These are phyloP conservation scores for Spergularia marina DNA, from an alignment of 148 eudicot species.

Conservation along the genomic window DNA sequence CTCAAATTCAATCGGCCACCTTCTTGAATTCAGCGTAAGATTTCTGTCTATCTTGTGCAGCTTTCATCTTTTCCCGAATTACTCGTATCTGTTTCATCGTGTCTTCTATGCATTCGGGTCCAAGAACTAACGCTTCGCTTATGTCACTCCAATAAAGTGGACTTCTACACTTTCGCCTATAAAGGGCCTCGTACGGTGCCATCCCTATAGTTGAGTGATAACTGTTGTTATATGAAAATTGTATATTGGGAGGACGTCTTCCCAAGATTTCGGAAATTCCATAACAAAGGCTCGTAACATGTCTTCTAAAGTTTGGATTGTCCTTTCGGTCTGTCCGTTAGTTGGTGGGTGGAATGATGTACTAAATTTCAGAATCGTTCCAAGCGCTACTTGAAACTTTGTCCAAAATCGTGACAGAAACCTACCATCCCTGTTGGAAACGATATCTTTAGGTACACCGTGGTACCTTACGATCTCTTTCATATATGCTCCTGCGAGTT, in stretches of 20 bases:
- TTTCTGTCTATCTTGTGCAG: background rate
- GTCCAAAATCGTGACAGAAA: background rate
- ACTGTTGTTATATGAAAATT: background rate
- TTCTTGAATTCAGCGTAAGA: background rate
- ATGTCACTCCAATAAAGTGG: background rate
- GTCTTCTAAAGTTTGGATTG: no score
- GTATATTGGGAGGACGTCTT: background rate
- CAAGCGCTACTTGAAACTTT: background rate
- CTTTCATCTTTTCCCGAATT: background rate
- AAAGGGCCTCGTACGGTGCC: background rate
- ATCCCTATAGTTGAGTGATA: background rate
- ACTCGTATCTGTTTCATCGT: background rate
- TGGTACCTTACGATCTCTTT: background rate
- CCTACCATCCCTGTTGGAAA: background rate
- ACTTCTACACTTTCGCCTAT: background rate
- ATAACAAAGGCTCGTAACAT: no score
- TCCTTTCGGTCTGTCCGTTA: no score
- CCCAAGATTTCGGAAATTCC: no score
- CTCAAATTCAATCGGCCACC: background rate
- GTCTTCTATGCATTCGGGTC: background rate
- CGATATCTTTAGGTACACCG: background rate
- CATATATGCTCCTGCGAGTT: background rate
- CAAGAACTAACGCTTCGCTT: background rate
- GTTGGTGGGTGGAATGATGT: background rate
- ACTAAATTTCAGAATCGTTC: background rate